Conservation (phyloP, 345 rosid species). For the Eucalyptus sp. region DNA sequence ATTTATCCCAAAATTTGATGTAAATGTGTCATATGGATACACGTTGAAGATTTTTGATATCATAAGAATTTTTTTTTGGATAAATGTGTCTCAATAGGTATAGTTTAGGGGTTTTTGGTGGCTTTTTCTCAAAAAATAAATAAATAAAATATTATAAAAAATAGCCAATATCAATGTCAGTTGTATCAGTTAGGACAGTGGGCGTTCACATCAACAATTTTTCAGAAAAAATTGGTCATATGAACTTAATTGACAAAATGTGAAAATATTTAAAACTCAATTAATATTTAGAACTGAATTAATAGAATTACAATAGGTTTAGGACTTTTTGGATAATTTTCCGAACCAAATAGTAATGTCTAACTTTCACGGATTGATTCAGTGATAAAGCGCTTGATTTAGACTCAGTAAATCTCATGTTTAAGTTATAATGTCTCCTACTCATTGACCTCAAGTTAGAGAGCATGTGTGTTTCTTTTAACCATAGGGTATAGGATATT, state of each 20-base stretch:
- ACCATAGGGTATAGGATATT: background rate
- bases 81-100: too few species aligned
- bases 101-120: too few species aligned
- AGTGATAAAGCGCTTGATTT: background rate
- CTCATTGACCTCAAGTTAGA: background rate
- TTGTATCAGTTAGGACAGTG: fast-evolving
- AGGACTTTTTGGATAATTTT: too few species aligned
- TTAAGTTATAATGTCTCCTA: background rate
- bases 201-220: fast-evolving
- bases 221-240: fast-evolving
- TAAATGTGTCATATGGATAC: too few species aligned
- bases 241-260: too few species aligned
- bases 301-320: fast-evolving
- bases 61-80: too few species aligned
- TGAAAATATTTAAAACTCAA: too few species aligned
- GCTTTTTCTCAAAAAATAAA: too few species aligned
- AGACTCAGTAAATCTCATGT: background rate
- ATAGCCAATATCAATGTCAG: fast-evolving
- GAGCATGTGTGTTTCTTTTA: background rate
- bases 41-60: too few species aligned
- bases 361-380: background rate
- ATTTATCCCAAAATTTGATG: too few species aligned
- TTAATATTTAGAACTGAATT: too few species aligned
- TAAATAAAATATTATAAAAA: too few species aligned
- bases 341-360: background rate